Evolutionary conservation across 2,329 filamentous ascomycete genomes (phyloP), one percentile per base, ranked within the genome.

Genomic region (Nemania sp.): DNA sequence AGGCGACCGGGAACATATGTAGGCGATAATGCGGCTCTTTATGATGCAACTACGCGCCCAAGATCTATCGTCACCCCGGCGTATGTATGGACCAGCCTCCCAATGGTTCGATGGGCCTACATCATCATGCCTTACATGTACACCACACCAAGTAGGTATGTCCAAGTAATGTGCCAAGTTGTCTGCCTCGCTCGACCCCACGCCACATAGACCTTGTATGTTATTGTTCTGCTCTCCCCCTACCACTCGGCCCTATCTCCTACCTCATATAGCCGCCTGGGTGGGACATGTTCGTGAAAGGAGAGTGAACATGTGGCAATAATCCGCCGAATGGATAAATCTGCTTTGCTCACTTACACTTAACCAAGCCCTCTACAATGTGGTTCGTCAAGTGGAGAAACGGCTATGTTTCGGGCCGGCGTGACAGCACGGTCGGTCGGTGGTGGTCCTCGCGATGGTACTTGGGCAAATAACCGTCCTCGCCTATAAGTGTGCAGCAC

Each of bases 21-120:
- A 56, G 32, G 45, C 50, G 49, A 60, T 63, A 57, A 51, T 63
- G 60, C 60, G 60, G 60, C 60, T 63, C 60, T 63, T 63, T 51
- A 57, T 63, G 57, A 63, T 63, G 49, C 60, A 48, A 62, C 60
- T 62, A 59, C 57, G 56, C 57, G 57, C 60, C 48, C 39, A 56
- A 56, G 20, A 35, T 54, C 51, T 42, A 53, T 56, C 55, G 21
- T 51, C 51, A 47, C 42, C 55, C 45, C 46, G 29, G 55, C 50
- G 51, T 51, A 50, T 35, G 51, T 51, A 50, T 35, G 34, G 43
- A 51, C 49, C 48, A 46, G 39, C 40, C 20, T 29, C 52, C 60
- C 48, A 43, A 53, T 48, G 53, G 46, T 40, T 49, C 3, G 43
- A 43, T 35, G 17, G 37, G 45, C 20, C 60, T 60, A 60, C 57